Conservation (phyloP, 768 basidiomycete species). For the Podaxis rugospora region DNA sequence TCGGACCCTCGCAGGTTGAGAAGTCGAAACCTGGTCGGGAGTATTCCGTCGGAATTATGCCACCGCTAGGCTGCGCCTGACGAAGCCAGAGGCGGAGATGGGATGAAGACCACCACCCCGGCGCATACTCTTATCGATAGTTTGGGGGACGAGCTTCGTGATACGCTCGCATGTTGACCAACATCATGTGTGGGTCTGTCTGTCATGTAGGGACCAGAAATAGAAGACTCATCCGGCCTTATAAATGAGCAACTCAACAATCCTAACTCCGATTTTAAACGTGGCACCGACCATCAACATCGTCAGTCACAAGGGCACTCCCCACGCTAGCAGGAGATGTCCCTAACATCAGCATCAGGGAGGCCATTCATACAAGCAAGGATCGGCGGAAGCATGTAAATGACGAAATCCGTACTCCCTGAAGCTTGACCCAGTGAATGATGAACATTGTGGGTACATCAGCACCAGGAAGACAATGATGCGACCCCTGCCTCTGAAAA, state of each 20-base stretch:
- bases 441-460: too few species aligned
- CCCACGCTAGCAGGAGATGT: not conserved
- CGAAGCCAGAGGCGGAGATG: not conserved
- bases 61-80: conserved; percentile 6
- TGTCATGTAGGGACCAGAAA: not conserved
- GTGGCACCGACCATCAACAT: not conserved
- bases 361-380: not conserved
- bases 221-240: not conserved
- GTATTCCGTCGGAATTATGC: not conserved
- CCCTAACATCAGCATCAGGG: too few species aligned
- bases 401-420: too few species aligned
- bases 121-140: not conserved
- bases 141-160: not conserved
- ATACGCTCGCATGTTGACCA: not conserved
- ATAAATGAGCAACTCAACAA: not conserved
- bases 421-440: too few species aligned
- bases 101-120: not conserved
- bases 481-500: not conserved
- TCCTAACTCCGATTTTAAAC: not conserved
- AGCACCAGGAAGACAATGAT: not conserved
- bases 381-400: too few species aligned
- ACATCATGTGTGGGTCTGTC: not conserved
- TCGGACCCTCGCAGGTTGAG: conserved; percentile 5
- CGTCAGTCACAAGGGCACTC: not conserved
- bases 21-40: not conserved